These are phyloP conservation scores for sorghum (Sorghum bicolor) DNA, from an alignment of 176 grass and related monocot genomes.

Conservation along the genomic window Sorghum_bicolor_NCBIv3 NC_012872.2:54675501-54676000, in stretches of 20 bases:
- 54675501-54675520: constrained; percentile 18
- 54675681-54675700: background rate
- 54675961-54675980: no score
- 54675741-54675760: no score
- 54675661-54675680: constrained; percentile 7
- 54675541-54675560: constrained; percentile 31
- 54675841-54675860: constrained; percentile 39
- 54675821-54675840: no score
- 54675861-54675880: constrained; percentile 12
- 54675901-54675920: no score
- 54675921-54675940: no score
- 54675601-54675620: constrained; percentile 51
- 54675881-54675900: constrained; percentile 27
- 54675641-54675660: constrained; percentile 25
- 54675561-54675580: constrained; percentile 50
- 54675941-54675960: no score
- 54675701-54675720: constrained; percentile 28
- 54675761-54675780: no score
- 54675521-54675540: background rate
- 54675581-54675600: constrained; percentile 40
- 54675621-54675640: constrained; percentile 31
- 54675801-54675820: no score
- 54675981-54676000: no score
- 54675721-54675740: no score
- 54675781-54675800: no score